A percentile compares a stretch with the other conserved stretches of the same genome.
These are phyloP conservation scores for Chimonanthus praecox DNA, from an alignment of 164 flowering plant species.

Conservation along the genomic window DNA sequence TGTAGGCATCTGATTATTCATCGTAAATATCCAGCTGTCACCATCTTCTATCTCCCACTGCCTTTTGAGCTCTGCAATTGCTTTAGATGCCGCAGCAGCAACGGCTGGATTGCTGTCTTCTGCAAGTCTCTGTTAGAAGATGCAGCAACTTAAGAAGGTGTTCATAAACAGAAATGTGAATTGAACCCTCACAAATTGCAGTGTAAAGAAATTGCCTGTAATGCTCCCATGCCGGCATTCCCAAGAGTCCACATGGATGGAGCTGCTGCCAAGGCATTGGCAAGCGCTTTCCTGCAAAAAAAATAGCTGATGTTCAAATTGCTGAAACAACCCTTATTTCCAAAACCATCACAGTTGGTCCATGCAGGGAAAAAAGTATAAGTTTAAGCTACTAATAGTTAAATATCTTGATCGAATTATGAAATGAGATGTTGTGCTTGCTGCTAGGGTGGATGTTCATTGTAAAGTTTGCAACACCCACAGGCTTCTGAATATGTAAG, in stretches of 20 bases:
- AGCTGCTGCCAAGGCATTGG: slow-evolving; percentile 90
- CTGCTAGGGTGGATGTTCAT: background rate
- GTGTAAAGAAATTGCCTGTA: slow-evolving; percentile 47
- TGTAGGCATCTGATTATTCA: slow-evolving; percentile 34
- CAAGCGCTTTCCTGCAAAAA: slow-evolving; percentile 68
- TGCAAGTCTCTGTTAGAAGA: slow-evolving; percentile 68
- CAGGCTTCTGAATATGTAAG: background rate
- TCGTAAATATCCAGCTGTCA: slow-evolving; percentile 76
- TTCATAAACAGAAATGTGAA: background rate
- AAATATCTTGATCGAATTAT: too few relatives aligned
- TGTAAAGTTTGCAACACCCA: background rate
- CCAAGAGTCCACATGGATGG: slow-evolving; percentile 99
- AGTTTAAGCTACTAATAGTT: too few relatives aligned
- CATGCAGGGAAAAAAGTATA: background rate
- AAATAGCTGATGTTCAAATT: too few relatives aligned
- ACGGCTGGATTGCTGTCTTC: slow-evolving; percentile 86
- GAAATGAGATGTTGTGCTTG: background rate
- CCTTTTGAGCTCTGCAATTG: slow-evolving; percentile 72
- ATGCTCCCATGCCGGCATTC: slow-evolving; percentile 99
- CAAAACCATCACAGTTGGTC: background rate
- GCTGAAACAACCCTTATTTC: background rate
- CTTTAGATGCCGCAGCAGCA: slow-evolving; percentile 78
- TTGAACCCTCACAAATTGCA: background rate
- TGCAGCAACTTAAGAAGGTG: background rate
- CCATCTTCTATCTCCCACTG: slow-evolving; percentile 97